Evolutionary conservation across 371 early-diverging fungal species (phyloP).

Genomic region (Lichtheimia corymbifera): DNA sequence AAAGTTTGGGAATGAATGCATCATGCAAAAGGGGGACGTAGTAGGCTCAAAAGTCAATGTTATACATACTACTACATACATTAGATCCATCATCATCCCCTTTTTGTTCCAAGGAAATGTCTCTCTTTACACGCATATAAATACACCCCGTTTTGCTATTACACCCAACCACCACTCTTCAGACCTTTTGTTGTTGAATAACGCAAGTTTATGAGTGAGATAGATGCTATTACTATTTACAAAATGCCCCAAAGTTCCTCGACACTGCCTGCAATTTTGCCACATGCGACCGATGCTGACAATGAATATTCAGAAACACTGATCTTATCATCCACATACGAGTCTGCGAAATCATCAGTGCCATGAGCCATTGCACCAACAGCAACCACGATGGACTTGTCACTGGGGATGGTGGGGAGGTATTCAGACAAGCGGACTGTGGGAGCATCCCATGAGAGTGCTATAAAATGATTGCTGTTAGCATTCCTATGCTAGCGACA

Average conservation of each 20-base stretch:
- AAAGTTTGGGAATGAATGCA: no score
- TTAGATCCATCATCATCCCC: background rate
- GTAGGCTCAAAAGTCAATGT: no score
- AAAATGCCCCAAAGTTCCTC: conserved; percentile 89
- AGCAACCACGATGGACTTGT: conserved; percentile 85
- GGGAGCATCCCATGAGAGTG: conserved; percentile 91
- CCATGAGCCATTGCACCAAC: conserved; percentile 98
- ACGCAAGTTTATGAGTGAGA: no score
- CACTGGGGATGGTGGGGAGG: conserved; percentile 76
- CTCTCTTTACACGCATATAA: background rate
- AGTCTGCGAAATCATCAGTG: conserved; percentile 90
- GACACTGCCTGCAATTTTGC: conserved; percentile 84
- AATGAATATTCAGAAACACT: conserved; percentile 93
- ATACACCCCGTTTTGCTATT: background rate
- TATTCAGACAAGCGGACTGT: conserved; percentile 84
- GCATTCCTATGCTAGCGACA: no score
- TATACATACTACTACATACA: no score
- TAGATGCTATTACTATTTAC: conserved; percentile 37
- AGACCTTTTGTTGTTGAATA: no score
- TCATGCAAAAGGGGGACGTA: no score
- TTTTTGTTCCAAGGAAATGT: background rate
- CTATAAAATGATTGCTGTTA: conserved; percentile 28
- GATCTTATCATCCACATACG: conserved; percentile 95
- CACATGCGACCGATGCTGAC: conserved; percentile 94
- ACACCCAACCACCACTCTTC: background rate